Percentiles rank a stretch among this genome's conserved stretches.
These are phyloP conservation scores for Salix suchowensis DNA, from an alignment of 345 rosid species.

Conservation along the genomic window DNA sequence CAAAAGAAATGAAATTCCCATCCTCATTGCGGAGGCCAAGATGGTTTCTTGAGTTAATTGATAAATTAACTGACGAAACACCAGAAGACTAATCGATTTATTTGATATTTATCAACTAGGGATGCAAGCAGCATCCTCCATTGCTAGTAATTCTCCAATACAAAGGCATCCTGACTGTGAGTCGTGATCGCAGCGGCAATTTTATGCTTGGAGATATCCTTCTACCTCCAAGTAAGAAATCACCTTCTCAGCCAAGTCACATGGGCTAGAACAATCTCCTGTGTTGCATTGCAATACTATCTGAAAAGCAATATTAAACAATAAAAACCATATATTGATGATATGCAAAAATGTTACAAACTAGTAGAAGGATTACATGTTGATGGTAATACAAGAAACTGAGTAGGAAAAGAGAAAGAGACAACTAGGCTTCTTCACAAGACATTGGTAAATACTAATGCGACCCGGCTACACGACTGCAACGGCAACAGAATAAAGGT, in stretches of 20 bases:
- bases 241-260: conserved; percentile 21
- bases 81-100: not conserved
- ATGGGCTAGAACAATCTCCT: conserved; percentile 14
- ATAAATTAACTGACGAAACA: not conserved
- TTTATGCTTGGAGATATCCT: conserved; percentile 19
- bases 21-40: not conserved
- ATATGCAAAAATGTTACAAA: not conserved
- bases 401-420: not conserved
- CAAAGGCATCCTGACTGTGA: not conserved
- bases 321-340: not conserved
- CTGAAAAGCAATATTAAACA: not conserved
- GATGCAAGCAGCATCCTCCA: not conserved
- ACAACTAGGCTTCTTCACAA: not conserved
- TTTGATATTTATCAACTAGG: not conserved
- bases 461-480: not conserved
- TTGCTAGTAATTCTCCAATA: not conserved
- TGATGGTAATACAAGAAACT: not conserved
- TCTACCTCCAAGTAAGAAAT: conserved; percentile 18
- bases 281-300: conserved; percentile 13
- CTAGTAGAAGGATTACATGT: not conserved
- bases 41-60: not conserved
- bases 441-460: not conserved
- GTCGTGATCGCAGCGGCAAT: not conserved
- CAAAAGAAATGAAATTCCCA: not conserved
- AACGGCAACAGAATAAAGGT: not conserved